Conservation (phyloP, 805 yeast genomes). For the Ogataea haglerorum region DNA sequence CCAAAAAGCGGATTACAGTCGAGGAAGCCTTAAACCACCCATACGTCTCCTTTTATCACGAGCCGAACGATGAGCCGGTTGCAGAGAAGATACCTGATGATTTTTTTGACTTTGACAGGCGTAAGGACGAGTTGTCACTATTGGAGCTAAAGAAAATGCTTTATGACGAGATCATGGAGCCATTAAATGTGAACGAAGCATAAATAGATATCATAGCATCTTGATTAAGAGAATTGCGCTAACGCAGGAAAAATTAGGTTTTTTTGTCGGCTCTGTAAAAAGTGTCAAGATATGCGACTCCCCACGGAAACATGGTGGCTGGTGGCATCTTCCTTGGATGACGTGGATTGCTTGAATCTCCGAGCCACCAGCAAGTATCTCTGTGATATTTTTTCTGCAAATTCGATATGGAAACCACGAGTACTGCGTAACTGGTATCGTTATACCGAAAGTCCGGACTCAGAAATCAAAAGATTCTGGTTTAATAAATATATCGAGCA, state of each 20-base stretch:
- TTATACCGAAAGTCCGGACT: background rate
- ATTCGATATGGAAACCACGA: slow-evolving; percentile 21
- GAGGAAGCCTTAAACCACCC: slow-evolving; percentile 84
- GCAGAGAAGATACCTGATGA: slow-evolving; percentile 81
- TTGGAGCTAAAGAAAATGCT: slow-evolving; percentile 75
- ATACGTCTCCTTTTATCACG: slow-evolving; percentile 83
- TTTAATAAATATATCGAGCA: background rate
- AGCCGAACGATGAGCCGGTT: slow-evolving; percentile 88
- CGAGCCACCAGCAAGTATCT: slow-evolving; percentile 8
- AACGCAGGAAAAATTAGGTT: background rate
- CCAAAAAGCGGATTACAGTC: slow-evolving; percentile 77
- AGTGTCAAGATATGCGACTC: background rate
- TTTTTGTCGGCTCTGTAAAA: background rate
- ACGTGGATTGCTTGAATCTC: slow-evolving; percentile 12
- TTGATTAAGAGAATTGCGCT: background rate
- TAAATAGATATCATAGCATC: slow-evolving; percentile 3
- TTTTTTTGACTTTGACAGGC: slow-evolving; percentile 84
- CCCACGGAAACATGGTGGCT: slow-evolving; percentile 26
- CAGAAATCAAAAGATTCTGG: background rate
- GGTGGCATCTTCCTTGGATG: slow-evolving; percentile 7
- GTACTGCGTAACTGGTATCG: slow-evolving; percentile 5
- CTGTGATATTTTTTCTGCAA: slow-evolving; percentile 8
- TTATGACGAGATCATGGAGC: slow-evolving; percentile 75
- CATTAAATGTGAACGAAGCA: slow-evolving; percentile 19
- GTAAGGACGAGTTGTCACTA: slow-evolving; percentile 73